These are phyloP conservation scores for Phaeosphaeria sp. DNA, from an alignment of 2,329 filamentous ascomycete species.

Conservation along the genomic window DNA sequence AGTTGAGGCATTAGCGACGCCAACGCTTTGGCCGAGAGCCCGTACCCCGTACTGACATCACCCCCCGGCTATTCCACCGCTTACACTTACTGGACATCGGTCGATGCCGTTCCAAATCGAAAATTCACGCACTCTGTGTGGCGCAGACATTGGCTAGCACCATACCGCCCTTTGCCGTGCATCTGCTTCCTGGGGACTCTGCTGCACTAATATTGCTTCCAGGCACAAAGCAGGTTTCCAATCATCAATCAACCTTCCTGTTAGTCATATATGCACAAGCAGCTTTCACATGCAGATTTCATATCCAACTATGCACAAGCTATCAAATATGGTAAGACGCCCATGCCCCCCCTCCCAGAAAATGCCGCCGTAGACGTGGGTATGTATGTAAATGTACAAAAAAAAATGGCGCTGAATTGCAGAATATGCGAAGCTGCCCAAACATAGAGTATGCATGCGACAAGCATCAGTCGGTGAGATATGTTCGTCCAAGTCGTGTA, in stretches of 20 bases:
- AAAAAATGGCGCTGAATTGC: conserved; percentile 1
- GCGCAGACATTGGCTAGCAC: conserved; percentile 8
- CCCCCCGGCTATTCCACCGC: neutral
- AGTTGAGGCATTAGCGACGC: neutral
- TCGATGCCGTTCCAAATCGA: neutral
- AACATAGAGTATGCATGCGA: conserved; percentile 4
- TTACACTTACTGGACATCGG: neutral
- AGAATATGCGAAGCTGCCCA: conserved; percentile 16
- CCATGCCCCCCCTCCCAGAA: conserved; percentile 7
- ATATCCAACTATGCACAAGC: conserved; percentile 16
- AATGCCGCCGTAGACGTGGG: conserved; percentile 11
- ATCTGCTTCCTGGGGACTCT: neutral
- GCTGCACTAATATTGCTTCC: neutral
- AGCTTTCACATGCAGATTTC: conserved; percentile 6
- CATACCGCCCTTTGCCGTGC: neutral
- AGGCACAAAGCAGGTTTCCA: conserved; percentile 1
- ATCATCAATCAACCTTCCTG: neutral
- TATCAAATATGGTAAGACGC: conserved; percentile 17
- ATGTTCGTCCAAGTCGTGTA: neutral
- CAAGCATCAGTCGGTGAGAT: neutral
- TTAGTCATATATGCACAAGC: conserved; percentile 2
- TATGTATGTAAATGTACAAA: conserved; percentile 6
- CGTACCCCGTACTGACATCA: neutral
- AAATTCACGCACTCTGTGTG: conserved; percentile 1
- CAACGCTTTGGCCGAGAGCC: neutral